These are phyloP conservation scores for Immersiella caudata DNA, from an alignment of 495 filamentous ascomycete genomes.

Conservation along the genomic window DNA sequence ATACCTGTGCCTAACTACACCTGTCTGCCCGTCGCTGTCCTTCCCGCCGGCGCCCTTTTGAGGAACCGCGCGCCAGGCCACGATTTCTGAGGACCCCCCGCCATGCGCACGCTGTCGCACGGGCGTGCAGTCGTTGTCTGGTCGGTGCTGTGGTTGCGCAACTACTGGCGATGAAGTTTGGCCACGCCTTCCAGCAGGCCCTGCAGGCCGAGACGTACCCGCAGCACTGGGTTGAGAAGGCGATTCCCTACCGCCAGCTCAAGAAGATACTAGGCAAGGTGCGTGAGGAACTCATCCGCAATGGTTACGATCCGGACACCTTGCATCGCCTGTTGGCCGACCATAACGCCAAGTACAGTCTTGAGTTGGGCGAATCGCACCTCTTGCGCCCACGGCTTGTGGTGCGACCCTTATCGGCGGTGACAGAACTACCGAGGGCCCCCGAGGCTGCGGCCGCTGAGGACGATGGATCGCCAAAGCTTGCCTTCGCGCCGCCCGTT, in stretches of 20 bases:
- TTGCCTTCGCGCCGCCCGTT: background rate
- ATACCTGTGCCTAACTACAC: background rate
- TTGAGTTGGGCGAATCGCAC: conserved; percentile 40
- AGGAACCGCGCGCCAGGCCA: background rate
- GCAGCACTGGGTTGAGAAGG: conserved; percentile 66
- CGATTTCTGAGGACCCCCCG: conserved; percentile 20
- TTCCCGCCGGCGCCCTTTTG: background rate
- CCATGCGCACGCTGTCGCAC: conserved; percentile 32
- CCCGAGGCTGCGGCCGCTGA: background rate
- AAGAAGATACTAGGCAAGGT: conserved; percentile 77
- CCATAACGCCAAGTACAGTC: conserved; percentile 50
- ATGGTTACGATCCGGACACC: conserved; percentile 66
- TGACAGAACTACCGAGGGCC: background rate
- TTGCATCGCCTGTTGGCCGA: conserved; percentile 53
- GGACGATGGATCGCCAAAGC: conserved; percentile 13
- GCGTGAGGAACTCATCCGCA: conserved; percentile 56
- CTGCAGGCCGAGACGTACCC: conserved; percentile 62
- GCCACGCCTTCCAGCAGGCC: conserved; percentile 63
- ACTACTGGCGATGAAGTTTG: conserved; percentile 68
- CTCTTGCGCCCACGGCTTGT: conserved; percentile 33
- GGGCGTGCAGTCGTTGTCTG: conserved; percentile 24
- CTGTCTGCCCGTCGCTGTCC: background rate
- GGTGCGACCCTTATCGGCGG: conserved; percentile 26
- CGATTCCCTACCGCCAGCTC: conserved; percentile 71
- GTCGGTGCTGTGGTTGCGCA: conserved; percentile 23